Evolutionary conservation across 257 asterid species (phyloP), one percentile per base, ranked within the genome.

Genomic region (Scutellaria baicalensis): DNA sequence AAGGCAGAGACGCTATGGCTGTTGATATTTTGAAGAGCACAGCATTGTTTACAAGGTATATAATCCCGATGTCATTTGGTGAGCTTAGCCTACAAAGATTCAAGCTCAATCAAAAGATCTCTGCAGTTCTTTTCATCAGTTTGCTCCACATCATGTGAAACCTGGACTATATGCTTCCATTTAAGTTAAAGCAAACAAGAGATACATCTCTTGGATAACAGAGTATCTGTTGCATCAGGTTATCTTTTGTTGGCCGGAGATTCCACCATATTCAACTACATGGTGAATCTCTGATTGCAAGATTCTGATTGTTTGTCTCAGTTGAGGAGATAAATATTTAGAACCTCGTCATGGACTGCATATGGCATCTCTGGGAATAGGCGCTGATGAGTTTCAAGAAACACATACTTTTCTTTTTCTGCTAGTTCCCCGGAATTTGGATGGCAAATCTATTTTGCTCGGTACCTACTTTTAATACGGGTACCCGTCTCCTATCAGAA

Each of bases 1-100:
- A 65, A 83, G 89, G 77, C 85, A 70, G 66, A 83, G 96, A 23
- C 84, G 91, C 21, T 86, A 66, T 59, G 96, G 93, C 13, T 73
- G 75, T 35, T 66, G 48, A 17, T 45, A 47, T 10, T 60, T 52
- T 17, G 55, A 58, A 16, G 43, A 44, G 39, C 55, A n/a, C 55
- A 49, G 16, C 12, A 8, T 14, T 18, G 5, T 27, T 33, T 5
- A 8, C 45, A n/a, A 13, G 58, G 59, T 35, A 12, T 35, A 9
- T 23, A 43, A 27, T 43, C 6, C 9, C 3, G 6, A 55, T 43
- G 9, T 17, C 8, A 8, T 8, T 14, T 44, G 14, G 11, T 59
- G 50, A 57, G 16, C 40, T 44, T 44, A 45, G 9, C 68, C 59
- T 33, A 58, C 31, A 35, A 31, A 42, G 49, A 35, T 43, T 42